These are phyloP conservation scores for Podospora australis DNA, from an alignment of 495 filamentous ascomycete species.

Conservation along the genomic window DNA sequence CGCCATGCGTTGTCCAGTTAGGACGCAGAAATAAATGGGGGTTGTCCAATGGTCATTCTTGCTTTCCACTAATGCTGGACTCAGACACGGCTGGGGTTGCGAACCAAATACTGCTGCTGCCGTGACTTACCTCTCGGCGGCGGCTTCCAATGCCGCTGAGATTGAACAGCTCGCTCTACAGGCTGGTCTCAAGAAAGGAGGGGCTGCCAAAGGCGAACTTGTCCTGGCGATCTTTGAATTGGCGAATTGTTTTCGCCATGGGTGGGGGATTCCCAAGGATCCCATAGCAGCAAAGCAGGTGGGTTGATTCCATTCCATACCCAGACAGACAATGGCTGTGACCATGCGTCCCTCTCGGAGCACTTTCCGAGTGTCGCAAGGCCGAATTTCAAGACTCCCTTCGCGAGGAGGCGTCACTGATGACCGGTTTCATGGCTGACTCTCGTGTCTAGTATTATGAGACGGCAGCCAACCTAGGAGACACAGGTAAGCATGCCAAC, in stretches of 20 bases:
- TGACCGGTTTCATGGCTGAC: too few species aligned
- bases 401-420: too few species aligned
- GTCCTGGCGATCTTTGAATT: constrained; percentile 95
- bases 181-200: constrained; percentile 86
- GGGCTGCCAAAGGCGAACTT: constrained; percentile 91
- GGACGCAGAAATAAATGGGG: neutral
- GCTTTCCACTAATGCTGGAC: constrained; percentile 10
- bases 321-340: constrained; percentile 3
- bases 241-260: constrained; percentile 92
- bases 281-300: constrained; percentile 70
- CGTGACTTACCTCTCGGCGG: constrained; percentile 75
- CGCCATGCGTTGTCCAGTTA: neutral
- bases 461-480: constrained; percentile 90
- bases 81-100: constrained; percentile 92
- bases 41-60: constrained; percentile 14
- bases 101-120: constrained; percentile 62
- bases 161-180: constrained; percentile 77
- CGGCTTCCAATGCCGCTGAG: constrained; percentile 83
- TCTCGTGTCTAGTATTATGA: constrained; percentile 71
- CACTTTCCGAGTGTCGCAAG: too few species aligned
- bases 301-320: constrained; percentile 15
- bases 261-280: constrained; percentile 90
- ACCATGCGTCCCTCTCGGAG: too few species aligned
- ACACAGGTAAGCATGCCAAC: constrained; percentile 50
- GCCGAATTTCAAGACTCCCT: too few species aligned